Conservation (phyloP, 2,329 filamentous ascomycete genomes). For the Phoma sp. region DNA sequence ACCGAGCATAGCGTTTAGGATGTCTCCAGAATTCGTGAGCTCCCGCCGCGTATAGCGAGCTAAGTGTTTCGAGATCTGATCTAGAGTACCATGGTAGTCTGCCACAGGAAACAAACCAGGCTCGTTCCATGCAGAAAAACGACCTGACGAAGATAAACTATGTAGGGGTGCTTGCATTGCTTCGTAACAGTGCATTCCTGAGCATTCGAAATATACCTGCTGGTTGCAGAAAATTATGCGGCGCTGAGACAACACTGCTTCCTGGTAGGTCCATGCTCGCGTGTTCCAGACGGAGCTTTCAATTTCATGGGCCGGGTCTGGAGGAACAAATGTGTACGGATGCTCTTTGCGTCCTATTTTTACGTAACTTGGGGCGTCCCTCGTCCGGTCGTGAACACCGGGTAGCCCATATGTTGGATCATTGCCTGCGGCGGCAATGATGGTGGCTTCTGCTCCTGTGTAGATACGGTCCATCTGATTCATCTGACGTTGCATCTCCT, state of each 20-base stretch:
- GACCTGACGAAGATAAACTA: neutral
- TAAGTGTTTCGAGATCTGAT: neutral
- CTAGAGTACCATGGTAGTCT: neutral
- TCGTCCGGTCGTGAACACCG: neutral
- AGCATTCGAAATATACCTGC: slow-evolving; percentile 1
- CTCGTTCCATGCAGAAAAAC: neutral
- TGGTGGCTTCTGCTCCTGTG: neutral
- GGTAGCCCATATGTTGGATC: neutral
- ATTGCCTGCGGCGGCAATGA: neutral
- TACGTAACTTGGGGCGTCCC: neutral
- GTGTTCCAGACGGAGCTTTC: neutral
- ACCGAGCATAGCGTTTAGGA: neutral
- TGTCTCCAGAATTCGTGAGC: neutral
- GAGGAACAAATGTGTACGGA: neutral
- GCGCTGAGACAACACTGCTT: neutral
- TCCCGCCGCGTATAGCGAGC: neutral
- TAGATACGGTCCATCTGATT: slow-evolving; percentile 1
- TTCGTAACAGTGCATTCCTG: slow-evolving; percentile 1
- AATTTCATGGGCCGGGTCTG: neutral
- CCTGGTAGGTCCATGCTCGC: slow-evolving; percentile 2
- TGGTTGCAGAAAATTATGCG: neutral
- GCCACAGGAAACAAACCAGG: neutral
- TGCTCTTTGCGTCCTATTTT: neutral
- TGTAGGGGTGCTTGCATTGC: neutral
- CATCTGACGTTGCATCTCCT: neutral